Conservation (phyloP, 2,329 filamentous ascomycete species). For the Capronia epimyces region DNA sequence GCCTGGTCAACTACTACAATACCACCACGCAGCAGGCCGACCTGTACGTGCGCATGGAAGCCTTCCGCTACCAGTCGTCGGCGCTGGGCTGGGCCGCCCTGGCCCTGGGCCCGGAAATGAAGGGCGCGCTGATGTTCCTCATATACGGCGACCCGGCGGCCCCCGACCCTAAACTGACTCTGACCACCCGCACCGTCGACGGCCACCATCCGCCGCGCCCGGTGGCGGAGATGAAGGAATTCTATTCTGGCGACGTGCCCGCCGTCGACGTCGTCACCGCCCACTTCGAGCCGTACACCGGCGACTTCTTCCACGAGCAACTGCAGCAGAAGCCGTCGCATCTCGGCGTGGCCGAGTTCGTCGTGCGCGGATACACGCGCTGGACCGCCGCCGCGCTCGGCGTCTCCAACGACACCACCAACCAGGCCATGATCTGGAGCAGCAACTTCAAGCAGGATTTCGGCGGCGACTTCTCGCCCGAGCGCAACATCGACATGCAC, state of each 20-base stretch:
- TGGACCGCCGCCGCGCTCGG: conserved; percentile 18
- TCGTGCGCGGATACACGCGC: conserved; percentile 23
- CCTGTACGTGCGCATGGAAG: conserved; percentile 26
- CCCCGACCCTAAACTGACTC: conserved; percentile 15
- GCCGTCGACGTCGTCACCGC: conserved; percentile 23
- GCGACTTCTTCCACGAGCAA: conserved; percentile 21
- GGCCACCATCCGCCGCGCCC: conserved; percentile 28
- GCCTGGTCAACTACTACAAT: conserved; percentile 28
- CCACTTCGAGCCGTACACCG: conserved; percentile 24
- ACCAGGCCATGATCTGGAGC: conserved; percentile 29
- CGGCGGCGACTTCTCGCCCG: conserved; percentile 20
- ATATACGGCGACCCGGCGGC: conserved; percentile 28
- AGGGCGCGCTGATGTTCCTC: conserved; percentile 30
- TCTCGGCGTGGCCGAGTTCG: conserved; percentile 25
- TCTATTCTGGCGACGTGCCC: conserved; percentile 20
- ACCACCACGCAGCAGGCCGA: conserved; percentile 25
- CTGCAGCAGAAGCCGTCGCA: conserved; percentile 24
- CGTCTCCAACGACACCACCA: conserved; percentile 18
- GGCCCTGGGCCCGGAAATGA: conserved; percentile 27
- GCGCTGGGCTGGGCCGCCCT: conserved; percentile 28
- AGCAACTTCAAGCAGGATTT: conserved; percentile 29
- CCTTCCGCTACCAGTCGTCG: conserved; percentile 25
- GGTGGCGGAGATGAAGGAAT: conserved; percentile 18
- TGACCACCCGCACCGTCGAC: conserved; percentile 25
- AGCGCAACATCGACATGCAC: conserved; percentile 28